Base-by-base conservation (phyloP, 345 rosid genomes). In the Citrus maxima region DNA sequence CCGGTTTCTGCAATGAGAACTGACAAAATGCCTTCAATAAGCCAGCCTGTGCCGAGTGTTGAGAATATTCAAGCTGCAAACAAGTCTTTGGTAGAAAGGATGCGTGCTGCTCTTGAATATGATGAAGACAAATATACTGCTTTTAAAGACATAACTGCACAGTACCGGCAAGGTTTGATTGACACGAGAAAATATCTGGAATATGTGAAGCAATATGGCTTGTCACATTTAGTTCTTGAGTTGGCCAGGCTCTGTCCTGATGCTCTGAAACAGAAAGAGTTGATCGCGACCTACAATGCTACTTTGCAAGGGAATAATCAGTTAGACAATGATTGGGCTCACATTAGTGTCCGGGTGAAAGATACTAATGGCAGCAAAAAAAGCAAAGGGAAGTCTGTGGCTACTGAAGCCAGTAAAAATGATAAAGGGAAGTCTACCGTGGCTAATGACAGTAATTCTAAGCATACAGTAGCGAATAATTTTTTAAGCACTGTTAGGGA, bases 171-270 rank as follows among this genome's bases (percentile, higher is more conserved):
- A 82, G 98, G 95, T 84, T 86, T 84, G 19, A 87, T 97, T 74
- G 89, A 87, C 78, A 82, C 95, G 8, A 82, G 19, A 68, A 86
- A 61, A 32, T 97, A 97, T 83, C 88, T 97, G 58, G 89, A 90
- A 79, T 87, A 81, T 77, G 98, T 90, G 68, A 73, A 75, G 79
- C 90, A 88, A 51, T 94, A 85, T 79, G 94, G 93, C 16, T 80
- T 93, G 84, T 87, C 95, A 10, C 95, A 92, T 88, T 88, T 94
- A 71, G 87, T 92, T 79, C 80, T 85, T 67, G 98, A 94, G 75
- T 84, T 97, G 84, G 99, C 98, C 80, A 88, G 90, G 75, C 91
- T 94, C 37, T 90, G 90, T 30, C 99, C 98, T 78, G 98, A 97
- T 81, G 73, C 87, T 32, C 89, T 75, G 78, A 97, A 93, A 85